Evolutionary conservation across 2,329 filamentous ascomycete genomes (phyloP), one percentile per base, ranked within the genome.

Genomic region (Colletotrichum caudatum): DNA sequence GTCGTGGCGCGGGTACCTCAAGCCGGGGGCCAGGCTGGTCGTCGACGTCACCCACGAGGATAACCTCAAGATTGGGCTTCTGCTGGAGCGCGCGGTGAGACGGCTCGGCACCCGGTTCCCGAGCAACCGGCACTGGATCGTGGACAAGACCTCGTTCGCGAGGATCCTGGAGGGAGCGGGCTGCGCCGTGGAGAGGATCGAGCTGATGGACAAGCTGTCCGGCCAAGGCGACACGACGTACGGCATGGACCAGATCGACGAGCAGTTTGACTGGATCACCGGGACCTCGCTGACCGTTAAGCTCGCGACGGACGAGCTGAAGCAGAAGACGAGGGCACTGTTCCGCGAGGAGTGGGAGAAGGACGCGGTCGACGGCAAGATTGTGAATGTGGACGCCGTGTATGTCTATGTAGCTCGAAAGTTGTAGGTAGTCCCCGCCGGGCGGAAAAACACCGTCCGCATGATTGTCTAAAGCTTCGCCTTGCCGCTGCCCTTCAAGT

Each of bases 391-490:
- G 14, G 77, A 80, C 62, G 71, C 72, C 11, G 57, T 78, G 5
- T 81, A 81, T 63, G 67, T 78, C 53, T 80, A 81, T 67, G 68
- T 80, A 41, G 78, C 78, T 16, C 74, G 74, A 39, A 74, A 46
- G 20, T 44, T 54, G 1, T 72, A 66, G 61, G 23, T 2, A 8
- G 4, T 23, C 33, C 35, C 16, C 26, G 18, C 66, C 63, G 44
- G 60, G 33, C 29, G 16, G 8, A 3, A n/a, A 6, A 54, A 54
- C n/a, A 12, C 11, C 9, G 26, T 11, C n/a, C 18, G 41, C 60
- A 26, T 71, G 61, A 80, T 29, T 35, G 35, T 20, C 69, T 80
- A 85, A 76, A 89, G 83, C 76, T 83, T 88, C 0, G 86, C 81
- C 68, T 79, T 84, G 0, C 79, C 84, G 1, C 75, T 74, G 20